Conservation (phyloP, 805 yeast species). For the Brettanomyces anomalus region DNA sequence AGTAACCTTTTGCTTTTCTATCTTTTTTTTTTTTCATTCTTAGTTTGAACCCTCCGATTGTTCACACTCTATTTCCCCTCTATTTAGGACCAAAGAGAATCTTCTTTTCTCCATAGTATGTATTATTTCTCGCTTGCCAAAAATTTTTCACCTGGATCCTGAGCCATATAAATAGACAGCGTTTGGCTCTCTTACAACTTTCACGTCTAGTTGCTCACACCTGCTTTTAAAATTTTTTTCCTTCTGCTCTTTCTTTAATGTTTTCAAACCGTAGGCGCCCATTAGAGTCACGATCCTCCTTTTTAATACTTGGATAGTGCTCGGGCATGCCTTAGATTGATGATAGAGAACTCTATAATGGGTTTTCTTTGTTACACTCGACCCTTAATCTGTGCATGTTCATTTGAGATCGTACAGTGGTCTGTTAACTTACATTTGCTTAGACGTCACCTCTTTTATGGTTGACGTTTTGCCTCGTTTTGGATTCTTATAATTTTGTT, state of each 20-base stretch:
- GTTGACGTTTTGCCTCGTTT: too few relatives aligned
- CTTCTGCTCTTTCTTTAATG: conserved; percentile 18
- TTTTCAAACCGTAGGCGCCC: conserved; percentile 61
- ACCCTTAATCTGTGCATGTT: background rate
- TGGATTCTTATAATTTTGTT: too few relatives aligned
- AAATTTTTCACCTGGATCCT: background rate
- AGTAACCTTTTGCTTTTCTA: too few relatives aligned
- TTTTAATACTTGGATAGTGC: conserved; percentile 58
- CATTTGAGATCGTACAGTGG: background rate
- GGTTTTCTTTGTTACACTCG: conserved; percentile 3
- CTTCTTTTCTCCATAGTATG: too few relatives aligned
- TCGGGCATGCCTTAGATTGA: conserved; percentile 87
- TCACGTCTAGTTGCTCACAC: background rate
- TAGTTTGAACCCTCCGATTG: too few relatives aligned
- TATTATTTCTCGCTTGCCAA: too few relatives aligned
- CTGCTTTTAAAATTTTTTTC: background rate
- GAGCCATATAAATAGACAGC: conserved; percentile 6
- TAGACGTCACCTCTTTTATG: too few relatives aligned
- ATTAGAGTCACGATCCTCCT: conserved; percentile 60
- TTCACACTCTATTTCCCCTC: too few relatives aligned
- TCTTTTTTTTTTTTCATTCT: conserved; percentile 1
- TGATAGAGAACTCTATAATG: conserved; percentile 4
- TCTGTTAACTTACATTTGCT: conserved; percentile 3
- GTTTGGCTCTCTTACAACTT: background rate
- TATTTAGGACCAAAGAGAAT: too few relatives aligned